Evolutionary conservation across 208 protist species (phyloP).

Genomic region (Acanthamoeba quina): DNA sequence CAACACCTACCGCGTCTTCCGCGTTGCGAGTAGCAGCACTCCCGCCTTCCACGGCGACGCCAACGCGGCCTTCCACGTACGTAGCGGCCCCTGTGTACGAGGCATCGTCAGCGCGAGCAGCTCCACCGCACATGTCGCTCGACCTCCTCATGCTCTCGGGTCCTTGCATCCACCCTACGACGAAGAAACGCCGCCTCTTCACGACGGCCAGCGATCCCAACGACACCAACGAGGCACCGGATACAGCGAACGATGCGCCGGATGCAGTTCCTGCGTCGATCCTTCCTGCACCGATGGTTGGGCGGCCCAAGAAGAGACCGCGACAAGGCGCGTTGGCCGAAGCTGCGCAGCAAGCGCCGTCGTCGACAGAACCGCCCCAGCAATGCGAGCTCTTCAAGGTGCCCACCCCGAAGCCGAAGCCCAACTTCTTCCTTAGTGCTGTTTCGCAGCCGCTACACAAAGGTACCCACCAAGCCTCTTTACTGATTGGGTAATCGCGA

Average conservation of each 20-base stretch:
- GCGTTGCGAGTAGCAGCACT: neutral
- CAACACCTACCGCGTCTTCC: neutral
- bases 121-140: neutral
- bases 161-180: neutral
- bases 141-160: constrained; percentile 22
- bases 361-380: too few species aligned
- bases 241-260: too few species aligned
- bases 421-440: constrained; percentile 27
- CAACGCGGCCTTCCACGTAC: neutral
- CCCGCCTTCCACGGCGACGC: neutral
- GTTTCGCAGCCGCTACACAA: neutral
- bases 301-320: too few species aligned
- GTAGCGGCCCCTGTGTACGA: neutral
- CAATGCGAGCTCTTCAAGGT: neutral
- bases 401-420: neutral
- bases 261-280: too few species aligned
- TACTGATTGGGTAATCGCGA: too few species aligned
- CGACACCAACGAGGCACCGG: neutral
- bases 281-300: too few species aligned
- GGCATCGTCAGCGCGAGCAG: neutral
- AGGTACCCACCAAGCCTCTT: neutral
- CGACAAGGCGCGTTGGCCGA: too few species aligned
- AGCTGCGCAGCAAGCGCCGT: too few species aligned
- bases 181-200: neutral
- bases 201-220: neutral